A percentile compares a stretch with the other conserved stretches of the same genome.
phyloP scores from a whole-genome alignment of 148 eudicot genomes.

The Vaccinium corymbosum region DNA sequence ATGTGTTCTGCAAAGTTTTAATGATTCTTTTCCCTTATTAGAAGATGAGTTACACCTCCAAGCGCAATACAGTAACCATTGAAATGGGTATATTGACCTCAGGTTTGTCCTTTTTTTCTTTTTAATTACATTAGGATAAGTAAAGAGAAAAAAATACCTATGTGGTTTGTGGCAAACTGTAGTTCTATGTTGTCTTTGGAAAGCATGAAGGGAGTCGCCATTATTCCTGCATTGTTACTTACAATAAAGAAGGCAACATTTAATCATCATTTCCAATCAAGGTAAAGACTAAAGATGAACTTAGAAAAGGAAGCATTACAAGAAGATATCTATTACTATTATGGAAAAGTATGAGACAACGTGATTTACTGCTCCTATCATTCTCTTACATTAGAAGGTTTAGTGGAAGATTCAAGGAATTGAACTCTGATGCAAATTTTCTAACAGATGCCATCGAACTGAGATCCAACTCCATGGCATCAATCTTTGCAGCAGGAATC shows the following conservation, averaged over 20 bases:
- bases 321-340: background rate
- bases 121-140: background rate
- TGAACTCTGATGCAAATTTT: conserved; percentile 52
- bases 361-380: background rate
- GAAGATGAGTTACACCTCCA: background rate
- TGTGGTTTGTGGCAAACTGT: conserved; percentile 85
- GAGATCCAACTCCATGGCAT: conserved; percentile 62
- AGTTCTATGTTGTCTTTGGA: conserved; percentile 80
- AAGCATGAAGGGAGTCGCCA: conserved; percentile 81
- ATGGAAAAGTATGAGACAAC: background rate
- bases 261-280: background rate
- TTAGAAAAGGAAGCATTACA: background rate
- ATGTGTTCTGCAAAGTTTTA: background rate
- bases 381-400: conserved; percentile 52
- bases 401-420: conserved; percentile 45
- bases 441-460: conserved; percentile 53
- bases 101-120: background rate
- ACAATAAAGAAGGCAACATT: conserved; percentile 13
- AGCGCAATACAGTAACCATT: background rate
- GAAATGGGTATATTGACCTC: background rate
- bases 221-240: conserved; percentile 88
- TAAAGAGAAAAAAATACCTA: conserved; percentile 34
- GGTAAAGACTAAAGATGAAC: background rate
- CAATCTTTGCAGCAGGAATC: conserved; percentile 43
- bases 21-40: background rate